Conservation (phyloP, 495 filamentous ascomycete genomes). For the Penicillium herquei region DNA sequence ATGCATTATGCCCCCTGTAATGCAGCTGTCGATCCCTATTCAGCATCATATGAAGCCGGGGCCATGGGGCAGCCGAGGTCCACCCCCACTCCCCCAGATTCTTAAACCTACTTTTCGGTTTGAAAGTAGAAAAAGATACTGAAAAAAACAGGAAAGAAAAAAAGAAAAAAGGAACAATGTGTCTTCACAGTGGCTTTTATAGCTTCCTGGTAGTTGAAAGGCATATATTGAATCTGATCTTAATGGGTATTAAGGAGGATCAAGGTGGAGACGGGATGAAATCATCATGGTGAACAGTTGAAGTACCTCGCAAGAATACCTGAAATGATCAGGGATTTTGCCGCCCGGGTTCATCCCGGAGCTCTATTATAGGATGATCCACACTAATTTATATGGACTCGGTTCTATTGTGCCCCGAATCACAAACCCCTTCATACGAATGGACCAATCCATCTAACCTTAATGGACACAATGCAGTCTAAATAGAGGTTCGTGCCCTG, state of each 20-base stretch:
- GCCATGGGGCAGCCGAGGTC: slow-evolving; percentile 6
- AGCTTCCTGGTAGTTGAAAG: too few relatives aligned
- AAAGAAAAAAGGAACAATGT: background rate
- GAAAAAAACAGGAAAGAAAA: background rate
- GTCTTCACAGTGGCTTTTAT: too few relatives aligned
- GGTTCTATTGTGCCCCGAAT: slow-evolving; percentile 6
- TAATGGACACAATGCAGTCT: background rate
- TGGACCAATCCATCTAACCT: slow-evolving; percentile 5
- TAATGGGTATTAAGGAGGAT: background rate
- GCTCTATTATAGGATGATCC: slow-evolving; percentile 4
- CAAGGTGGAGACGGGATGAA: slow-evolving; percentile 5
- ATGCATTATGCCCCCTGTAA: background rate
- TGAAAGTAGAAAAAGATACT: too few relatives aligned
- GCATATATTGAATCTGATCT: too few relatives aligned
- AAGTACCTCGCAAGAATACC: slow-evolving; percentile 36
- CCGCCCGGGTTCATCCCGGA: slow-evolving; percentile 4
- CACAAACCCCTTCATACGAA: slow-evolving; percentile 1
- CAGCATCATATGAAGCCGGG: slow-evolving; percentile 8
- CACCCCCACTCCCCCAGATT: slow-evolving; percentile 6
- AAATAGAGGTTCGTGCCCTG: background rate
- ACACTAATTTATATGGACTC: slow-evolving; percentile 4
- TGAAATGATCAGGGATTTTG: slow-evolving; percentile 13
- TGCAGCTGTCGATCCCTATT: background rate
- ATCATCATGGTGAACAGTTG: slow-evolving; percentile 25
- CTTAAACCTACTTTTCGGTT: background rate